Evolutionary conservation across 2,329 filamentous ascomycete genomes (phyloP).

Genomic region (Paramyrothecium roridum): DNA sequence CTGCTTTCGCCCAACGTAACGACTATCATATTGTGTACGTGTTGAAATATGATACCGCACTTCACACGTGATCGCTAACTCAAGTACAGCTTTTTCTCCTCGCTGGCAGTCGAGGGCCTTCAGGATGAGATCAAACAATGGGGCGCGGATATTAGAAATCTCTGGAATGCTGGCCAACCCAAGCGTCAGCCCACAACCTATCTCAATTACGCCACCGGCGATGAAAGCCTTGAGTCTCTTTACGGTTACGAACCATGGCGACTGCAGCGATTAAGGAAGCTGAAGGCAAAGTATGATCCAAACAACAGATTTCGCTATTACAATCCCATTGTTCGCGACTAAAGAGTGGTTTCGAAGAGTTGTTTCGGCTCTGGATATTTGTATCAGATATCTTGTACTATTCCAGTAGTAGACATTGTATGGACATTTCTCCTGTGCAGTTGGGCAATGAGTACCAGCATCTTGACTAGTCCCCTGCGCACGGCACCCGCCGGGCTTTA

Average conservation of each 20-base stretch:
- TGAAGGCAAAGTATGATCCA: neutral
- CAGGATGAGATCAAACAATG: neutral
- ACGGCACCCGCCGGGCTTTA: too few species aligned
- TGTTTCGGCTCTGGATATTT: too few species aligned
- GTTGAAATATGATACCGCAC: neutral
- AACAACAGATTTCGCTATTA: neutral
- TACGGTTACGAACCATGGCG: conserved; percentile 7
- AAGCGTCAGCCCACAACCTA: conserved; percentile 7
- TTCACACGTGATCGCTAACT: neutral
- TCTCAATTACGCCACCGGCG: conserved; percentile 19
- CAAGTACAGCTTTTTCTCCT: neutral
- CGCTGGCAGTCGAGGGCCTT: neutral
- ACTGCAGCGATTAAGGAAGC: neutral
- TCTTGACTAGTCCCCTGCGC: too few species aligned
- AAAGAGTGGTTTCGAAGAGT: too few species aligned
- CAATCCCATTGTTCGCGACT: neutral
- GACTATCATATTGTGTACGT: conserved; percentile 13
- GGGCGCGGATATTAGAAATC: neutral
- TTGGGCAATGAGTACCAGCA: too few species aligned
- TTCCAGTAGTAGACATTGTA: too few species aligned
- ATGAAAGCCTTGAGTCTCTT: conserved; percentile 12
- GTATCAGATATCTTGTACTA: too few species aligned
- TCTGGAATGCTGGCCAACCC: conserved; percentile 15
- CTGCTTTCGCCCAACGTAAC: conserved; percentile 16
- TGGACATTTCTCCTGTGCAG: too few species aligned